Base-by-base conservation (phyloP, 805 yeast genomes). In the Saccharomycopsis fermentans region DNA sequence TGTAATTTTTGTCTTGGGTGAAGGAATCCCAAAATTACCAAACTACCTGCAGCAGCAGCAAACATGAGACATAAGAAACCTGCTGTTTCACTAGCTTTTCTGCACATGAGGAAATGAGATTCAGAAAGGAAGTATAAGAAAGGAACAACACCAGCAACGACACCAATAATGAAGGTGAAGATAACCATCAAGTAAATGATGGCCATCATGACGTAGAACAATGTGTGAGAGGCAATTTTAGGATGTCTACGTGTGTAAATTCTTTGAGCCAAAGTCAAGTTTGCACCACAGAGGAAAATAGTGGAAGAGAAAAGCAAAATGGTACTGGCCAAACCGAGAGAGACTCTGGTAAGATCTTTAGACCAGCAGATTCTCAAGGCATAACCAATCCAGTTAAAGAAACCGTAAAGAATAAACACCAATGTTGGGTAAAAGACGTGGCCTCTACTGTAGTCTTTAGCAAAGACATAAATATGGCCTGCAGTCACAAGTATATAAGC, bases 191-290 rank as follows among this genome's bases (percentile, higher is more conserved):
- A 63, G 66, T 86, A 86, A 39, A 82, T 63, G 2, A 69, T 48
- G 52, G 76, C 66, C 84, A 86, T 80, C 32, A 71, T 55, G 36
- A 61, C 60, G 80, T 83, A 80, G 65, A 86, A 81, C 37, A 73
- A 59, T 58, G 69, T 72, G 50, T 77, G 68, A 21, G 81, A 75
- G 43, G 90, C 91, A 11, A 82, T 77, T 55, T 80, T 82, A 6
- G 92, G 91, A 67, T 86, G 91, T 68, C 84, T 75, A 87, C 90
- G 84, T 5, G 89, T 83, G 70, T 84, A 84, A 24, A 86, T 72
- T 67, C 92, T 78, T 68, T 85, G 90, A 3, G 88, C 88, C 56
- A 86, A 70, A 24, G 84, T 78, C 68, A 84, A 74, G 66, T 83
- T 83, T 65, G 82, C 74, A 2, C 85, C 77, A 35, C 81, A 80